A percentile compares a stretch with the other conserved stretches of the same genome.
phyloP scores from a whole-genome alignment of 495 filamentous ascomycete species.

The Trichoderma reesei region DNA sequence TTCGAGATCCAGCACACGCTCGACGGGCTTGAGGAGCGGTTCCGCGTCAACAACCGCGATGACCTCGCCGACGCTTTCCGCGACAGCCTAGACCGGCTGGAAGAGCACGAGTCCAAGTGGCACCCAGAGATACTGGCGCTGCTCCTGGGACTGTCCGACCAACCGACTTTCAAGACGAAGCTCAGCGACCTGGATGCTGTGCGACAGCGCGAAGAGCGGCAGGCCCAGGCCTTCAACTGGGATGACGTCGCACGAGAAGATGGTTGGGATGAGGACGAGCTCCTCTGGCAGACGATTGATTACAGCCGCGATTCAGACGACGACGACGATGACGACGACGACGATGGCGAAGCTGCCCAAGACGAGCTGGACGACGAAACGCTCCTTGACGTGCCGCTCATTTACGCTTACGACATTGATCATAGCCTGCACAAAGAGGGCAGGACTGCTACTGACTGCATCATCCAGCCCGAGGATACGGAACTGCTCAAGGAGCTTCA shows the following conservation, averaged over 20 bases:
- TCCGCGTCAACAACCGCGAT: slow-evolving; percentile 67
- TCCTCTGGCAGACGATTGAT: slow-evolving; percentile 70
- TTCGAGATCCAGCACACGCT: slow-evolving; percentile 70
- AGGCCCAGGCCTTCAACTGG: slow-evolving; percentile 53
- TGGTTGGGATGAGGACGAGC: slow-evolving; percentile 55
- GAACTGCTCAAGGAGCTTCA: slow-evolving; percentile 39
- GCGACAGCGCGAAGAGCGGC: slow-evolving; percentile 29
- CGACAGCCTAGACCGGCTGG: slow-evolving; percentile 50
- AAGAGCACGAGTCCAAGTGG: slow-evolving; percentile 44
- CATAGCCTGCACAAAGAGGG: slow-evolving; percentile 29
- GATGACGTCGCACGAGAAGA: slow-evolving; percentile 64
- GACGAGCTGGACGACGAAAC: slow-evolving; percentile 25
- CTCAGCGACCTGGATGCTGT: slow-evolving; percentile 51
- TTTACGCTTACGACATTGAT: slow-evolving; percentile 28
- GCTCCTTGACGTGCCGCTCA: slow-evolving; percentile 19
- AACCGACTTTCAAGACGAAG: slow-evolving; percentile 59
- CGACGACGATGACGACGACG: slow-evolving; percentile 25
- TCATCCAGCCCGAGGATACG: slow-evolving; percentile 26
- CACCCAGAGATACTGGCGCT: slow-evolving; percentile 73
- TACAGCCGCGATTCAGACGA: slow-evolving; percentile 55
- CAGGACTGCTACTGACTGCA: slow-evolving; percentile 28
- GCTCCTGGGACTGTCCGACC: slow-evolving; percentile 71
- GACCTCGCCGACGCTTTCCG: slow-evolving; percentile 68
- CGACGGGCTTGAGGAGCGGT: slow-evolving; percentile 80
- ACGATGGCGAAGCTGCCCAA: slow-evolving; percentile 27